Evolutionary conservation across 2,329 filamentous ascomycete species (phyloP).

Genomic region (Aspergillus neotritici): DNA sequence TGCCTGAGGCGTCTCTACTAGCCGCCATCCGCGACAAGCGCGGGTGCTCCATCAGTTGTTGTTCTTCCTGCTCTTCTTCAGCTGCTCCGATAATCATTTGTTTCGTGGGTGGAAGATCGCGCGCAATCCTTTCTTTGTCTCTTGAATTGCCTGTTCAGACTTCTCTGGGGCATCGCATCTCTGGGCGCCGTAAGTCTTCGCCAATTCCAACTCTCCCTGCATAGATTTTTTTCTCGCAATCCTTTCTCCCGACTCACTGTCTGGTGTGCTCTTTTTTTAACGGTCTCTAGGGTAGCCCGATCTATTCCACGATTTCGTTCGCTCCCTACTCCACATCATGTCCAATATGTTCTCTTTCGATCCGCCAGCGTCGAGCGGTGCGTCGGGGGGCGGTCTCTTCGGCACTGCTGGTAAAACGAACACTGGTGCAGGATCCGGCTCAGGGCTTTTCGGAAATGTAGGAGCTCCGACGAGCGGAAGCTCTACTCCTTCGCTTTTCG

Average conservation of each 20-base stretch:
- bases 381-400: slow-evolving; percentile 30
- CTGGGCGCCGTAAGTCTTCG: slow-evolving; percentile 21
- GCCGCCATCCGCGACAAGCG: slow-evolving; percentile 16
- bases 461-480: slow-evolving; percentile 29
- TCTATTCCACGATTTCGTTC: slow-evolving; percentile 16
- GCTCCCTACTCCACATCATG: slow-evolving; percentile 22
- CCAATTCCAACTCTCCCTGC: background rate
- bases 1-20: slow-evolving; percentile 16
- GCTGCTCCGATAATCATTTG: slow-evolving; percentile 2
- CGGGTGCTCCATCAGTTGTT: slow-evolving; percentile 3
- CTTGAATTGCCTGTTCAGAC: slow-evolving; percentile 2
- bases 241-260: slow-evolving; percentile 1
- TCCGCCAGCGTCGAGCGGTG: slow-evolving; percentile 30
- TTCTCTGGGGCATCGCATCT: slow-evolving; percentile 3
- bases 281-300: slow-evolving; percentile 21
- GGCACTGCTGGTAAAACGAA: slow-evolving; percentile 27
- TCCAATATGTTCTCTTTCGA: slow-evolving; percentile 36
- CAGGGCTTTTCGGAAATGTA: slow-evolving; percentile 39
- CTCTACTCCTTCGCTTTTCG: slow-evolving; percentile 33
- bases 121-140: slow-evolving; percentile 5
- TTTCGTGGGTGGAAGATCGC: slow-evolving; percentile 1
- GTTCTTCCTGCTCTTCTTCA: background rate
- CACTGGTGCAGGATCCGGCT: slow-evolving; percentile 17
- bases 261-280: slow-evolving; percentile 10
- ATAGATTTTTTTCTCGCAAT: slow-evolving; percentile 8